These are phyloP conservation scores for Ormosia semicastrata DNA, from an alignment of 306 rosid species.

Conservation along the genomic window DNA sequence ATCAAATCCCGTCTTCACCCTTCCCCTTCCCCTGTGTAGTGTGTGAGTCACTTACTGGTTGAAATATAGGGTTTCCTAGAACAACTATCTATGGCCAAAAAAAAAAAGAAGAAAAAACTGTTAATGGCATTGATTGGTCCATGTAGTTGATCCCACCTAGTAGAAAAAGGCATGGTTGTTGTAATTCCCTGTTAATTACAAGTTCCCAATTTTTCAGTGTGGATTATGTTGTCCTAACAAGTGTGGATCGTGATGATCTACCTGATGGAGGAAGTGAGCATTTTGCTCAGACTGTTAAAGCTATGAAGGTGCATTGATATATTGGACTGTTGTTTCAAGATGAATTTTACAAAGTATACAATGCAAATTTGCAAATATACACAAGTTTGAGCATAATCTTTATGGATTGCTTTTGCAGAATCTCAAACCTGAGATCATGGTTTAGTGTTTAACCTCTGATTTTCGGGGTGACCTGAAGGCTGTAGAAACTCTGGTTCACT, in stretches of 20 bases:
- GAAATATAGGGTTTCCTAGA: no score
- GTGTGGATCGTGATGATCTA: constrained; percentile 96
- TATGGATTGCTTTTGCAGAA: constrained; percentile 44
- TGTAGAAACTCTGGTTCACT: constrained; percentile 68
- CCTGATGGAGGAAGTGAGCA: constrained; percentile 98
- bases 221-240: constrained; percentile 84
- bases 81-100: no score
- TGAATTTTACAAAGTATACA: background rate
- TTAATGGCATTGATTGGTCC: background rate
- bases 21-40: no score
- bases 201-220: constrained; percentile 46
- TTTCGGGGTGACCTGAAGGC: constrained; percentile 86
- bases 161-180: background rate
- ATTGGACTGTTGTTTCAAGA: background rate
- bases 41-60: no score
- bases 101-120: no score
- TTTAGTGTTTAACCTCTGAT: constrained; percentile 95
- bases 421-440: constrained; percentile 75
- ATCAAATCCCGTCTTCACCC: no score
- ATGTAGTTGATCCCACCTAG: background rate
- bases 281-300: constrained; percentile 84
- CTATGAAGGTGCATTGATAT: constrained; percentile 68
- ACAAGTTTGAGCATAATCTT: background rate
- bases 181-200: background rate
- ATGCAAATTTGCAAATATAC: background rate